Base-by-base conservation (phyloP, 805 yeast species). In the Komagataella populi region DNA sequence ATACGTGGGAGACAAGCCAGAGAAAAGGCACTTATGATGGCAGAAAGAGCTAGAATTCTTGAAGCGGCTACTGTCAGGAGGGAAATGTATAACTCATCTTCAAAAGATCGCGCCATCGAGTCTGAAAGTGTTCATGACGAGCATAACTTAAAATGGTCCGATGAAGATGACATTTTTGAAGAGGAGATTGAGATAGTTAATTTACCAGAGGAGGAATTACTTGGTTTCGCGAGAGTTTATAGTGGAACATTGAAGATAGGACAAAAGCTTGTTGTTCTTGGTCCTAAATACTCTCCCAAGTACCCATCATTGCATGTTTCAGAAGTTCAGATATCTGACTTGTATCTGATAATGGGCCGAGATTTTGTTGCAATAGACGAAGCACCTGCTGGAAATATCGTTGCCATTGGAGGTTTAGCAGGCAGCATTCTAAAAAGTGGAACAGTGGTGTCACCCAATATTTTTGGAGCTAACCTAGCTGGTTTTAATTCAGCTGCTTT, bases 301-400 rank as follows among this genome's bases (percentile, higher is more conserved):
- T 67, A 71, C 45, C 82, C 82, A 16, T 69, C 65, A 7, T 81
- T 82, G 56, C 76, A 83, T 54, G 69, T 74, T 24, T 69, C 77
- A 24, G 75, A 73, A 6, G 77, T 84, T 1, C 78, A 73, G 12
- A 74, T 93, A 44, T 76, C 84, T 5, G 85, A 83, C 46, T 67
- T 93, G 45, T 90, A 79, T 59, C 68, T 93, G 51, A 71, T 93
- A 51, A 93, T 93, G 98, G 99, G 99, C 17, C 73, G 91, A 56
- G 97, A 93, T 54, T 69, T 91, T 43, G 80, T 89, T 2, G 74
- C 90, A 2, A 71, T 93, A 55, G 76, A 83, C 46, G 74, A 74
- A 16, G 96, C 91, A 4, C 96, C 96, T 2, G 91, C 97, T 1
- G 99, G 99, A 36, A 88, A 86, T 57, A 88, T 93, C 54, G 95